Conservation (phyloP, 345 rosid species). For the Populus tremula region DNA sequence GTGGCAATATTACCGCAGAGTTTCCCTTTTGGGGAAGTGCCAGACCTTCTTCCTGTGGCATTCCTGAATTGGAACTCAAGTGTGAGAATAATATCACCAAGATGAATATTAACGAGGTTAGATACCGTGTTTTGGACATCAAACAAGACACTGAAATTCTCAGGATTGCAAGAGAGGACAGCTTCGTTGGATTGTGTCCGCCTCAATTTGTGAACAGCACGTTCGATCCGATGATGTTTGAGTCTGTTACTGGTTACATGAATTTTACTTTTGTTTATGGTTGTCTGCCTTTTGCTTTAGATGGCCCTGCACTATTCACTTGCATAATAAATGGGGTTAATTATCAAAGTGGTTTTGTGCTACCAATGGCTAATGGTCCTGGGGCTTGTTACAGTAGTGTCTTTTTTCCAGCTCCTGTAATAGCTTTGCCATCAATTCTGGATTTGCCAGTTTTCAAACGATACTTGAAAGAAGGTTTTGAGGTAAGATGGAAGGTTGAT, state of each 20-base stretch:
- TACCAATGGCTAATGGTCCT: not conserved
- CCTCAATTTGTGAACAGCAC: conserved; percentile 22
- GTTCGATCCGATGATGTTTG: conserved; percentile 5
- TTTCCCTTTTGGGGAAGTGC: conserved; percentile 45
- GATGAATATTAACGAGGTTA: conserved; percentile 9
- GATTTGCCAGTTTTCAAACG: not conserved
- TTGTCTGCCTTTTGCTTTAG: not conserved
- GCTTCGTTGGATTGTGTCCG: conserved; percentile 13
- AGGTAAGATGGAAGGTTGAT: conserved; percentile 10
- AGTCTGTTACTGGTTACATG: not conserved
- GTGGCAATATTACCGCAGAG: conserved; percentile 23
- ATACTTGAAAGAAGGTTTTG: conserved; percentile 3
- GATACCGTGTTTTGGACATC: conserved; percentile 26
- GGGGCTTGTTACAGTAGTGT: conserved; percentile 10
- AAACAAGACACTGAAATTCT: not conserved
- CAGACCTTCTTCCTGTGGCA: conserved; percentile 14
- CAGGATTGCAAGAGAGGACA: conserved; percentile 30
- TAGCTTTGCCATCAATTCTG: no score
- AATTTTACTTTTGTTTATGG: conserved; percentile 20
- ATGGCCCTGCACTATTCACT: not conserved
- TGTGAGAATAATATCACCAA: not conserved
- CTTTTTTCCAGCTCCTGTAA: conserved; percentile 6
- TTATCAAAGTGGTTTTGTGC: not conserved
- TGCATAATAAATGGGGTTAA: not conserved
- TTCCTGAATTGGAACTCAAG: conserved; percentile 29